phyloP scores from a whole-genome alignment of 352 stramenopile genomes.

The Pythium rhizo-oryzae region DNA sequence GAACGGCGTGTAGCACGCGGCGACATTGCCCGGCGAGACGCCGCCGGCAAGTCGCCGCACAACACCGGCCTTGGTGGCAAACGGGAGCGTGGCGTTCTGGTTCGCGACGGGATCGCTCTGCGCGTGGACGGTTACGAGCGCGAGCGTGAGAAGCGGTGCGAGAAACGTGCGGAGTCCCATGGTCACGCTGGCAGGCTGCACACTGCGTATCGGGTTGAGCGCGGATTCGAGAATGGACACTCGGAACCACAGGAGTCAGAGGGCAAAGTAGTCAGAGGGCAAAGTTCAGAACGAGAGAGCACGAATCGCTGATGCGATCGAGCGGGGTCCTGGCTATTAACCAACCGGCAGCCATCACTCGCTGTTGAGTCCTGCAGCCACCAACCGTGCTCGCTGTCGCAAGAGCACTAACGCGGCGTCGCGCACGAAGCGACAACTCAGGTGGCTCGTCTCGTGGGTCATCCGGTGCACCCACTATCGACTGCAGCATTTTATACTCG shows the following conservation, averaged over 20 bases:
- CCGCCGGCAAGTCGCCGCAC: slow-evolving; percentile 11
- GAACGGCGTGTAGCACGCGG: slow-evolving; percentile 56
- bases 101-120: not conserved
- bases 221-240: no score
- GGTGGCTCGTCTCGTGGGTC: not conserved
- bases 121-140: not conserved
- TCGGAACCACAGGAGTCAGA: no score
- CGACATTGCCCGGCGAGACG: slow-evolving; percentile 32
- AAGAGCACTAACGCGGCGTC: not conserved
- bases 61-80: not conserved
- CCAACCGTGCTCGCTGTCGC: not conserved
- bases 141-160: not conserved
- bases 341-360: no score
- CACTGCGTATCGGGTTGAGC: no score
- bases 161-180: not conserved
- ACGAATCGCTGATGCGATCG: no score
- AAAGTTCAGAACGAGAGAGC: no score
- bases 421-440: not conserved
- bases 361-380: no score
- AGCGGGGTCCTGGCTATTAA: no score
- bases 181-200: not conserved
- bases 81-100: not conserved
- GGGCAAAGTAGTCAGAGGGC: no score
- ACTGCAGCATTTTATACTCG: not conserved
- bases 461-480: not conserved